A percentile compares a stretch with the other conserved stretches of the same genome.
phyloP scores from a whole-genome alignment of 805 yeast species.

The Kuraishia hungarica region DNA sequence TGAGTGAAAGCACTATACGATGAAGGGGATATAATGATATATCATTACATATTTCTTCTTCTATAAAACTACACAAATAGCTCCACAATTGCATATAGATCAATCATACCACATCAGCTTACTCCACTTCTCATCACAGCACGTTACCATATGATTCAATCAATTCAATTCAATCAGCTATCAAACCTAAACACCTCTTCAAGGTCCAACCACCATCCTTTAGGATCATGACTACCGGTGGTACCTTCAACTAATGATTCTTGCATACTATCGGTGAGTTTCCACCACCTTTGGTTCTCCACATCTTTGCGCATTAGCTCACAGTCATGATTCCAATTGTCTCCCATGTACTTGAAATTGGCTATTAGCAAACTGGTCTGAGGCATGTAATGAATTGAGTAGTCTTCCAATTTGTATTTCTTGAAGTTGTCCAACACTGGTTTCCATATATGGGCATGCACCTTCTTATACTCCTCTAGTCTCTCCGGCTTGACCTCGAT shows the following conservation, averaged over 20 bases:
- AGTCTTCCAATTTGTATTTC: conserved; percentile 30
- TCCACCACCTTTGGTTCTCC: conserved; percentile 32
- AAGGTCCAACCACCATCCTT: conserved; percentile 30
- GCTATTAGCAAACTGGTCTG: conserved; percentile 24
- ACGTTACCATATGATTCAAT: neutral
- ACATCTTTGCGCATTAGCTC: conserved; percentile 24
- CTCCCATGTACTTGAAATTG: conserved; percentile 28
- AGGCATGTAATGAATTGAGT: conserved; percentile 28
- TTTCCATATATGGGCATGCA: conserved; percentile 22
- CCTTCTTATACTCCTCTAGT: conserved; percentile 26
- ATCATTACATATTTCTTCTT: no score
- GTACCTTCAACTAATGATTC: conserved; percentile 27
- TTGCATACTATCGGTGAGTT: conserved; percentile 30
- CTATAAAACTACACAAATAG: no score
- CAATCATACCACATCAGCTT: no score
- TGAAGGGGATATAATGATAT: conserved; percentile 4
- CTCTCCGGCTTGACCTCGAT: conserved; percentile 28
- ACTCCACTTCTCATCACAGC: no score
- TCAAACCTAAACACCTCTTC: conserved; percentile 32
- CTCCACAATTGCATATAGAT: no score
- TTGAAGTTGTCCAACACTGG: conserved; percentile 23
- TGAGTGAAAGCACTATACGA: conserved; percentile 23
- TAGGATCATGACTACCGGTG: conserved; percentile 25
- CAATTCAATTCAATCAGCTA: conserved; percentile 3
- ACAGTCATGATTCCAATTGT: conserved; percentile 26